Conservation (phyloP, 345 rosid genomes). For the Trapa incisa region DNA sequence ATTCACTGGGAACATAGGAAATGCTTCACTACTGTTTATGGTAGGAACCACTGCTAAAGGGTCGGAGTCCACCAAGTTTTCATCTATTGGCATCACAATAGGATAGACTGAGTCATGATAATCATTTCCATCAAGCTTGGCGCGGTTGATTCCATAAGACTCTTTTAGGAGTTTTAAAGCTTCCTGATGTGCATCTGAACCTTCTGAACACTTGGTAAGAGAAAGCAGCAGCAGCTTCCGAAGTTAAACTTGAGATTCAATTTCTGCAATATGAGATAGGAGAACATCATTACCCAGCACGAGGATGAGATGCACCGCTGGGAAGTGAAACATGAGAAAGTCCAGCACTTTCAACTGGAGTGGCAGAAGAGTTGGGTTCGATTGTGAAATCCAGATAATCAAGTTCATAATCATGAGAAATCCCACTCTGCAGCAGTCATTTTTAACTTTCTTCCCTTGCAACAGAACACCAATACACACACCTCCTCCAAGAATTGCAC, state of each 20-base stretch:
- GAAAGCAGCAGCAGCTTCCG: background rate
- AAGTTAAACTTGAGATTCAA: background rate
- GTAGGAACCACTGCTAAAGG: constrained; percentile 58
- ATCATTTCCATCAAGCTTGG: constrained; percentile 44
- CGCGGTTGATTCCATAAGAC: constrained; percentile 20
- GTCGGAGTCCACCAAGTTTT: constrained; percentile 41
- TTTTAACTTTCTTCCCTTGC: constrained; percentile 78
- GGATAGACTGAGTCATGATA: constrained; percentile 70
- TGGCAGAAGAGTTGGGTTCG: constrained; percentile 58
- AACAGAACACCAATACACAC: constrained; percentile 66
- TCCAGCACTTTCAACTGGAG: constrained; percentile 26
- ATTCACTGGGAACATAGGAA: constrained; percentile 45
- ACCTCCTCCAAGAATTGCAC: constrained; percentile 66
- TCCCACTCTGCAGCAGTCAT: constrained; percentile 79
- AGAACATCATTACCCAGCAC: constrained; percentile 32
- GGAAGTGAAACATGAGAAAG: constrained; percentile 29
- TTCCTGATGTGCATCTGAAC: constrained; percentile 15
- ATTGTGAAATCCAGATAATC: constrained; percentile 73
- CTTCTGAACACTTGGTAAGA: constrained; percentile 1
- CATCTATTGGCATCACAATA: constrained; percentile 22
- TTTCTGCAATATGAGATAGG: background rate
- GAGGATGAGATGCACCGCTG: constrained; percentile 34
- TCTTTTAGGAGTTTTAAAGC: constrained; percentile 14
- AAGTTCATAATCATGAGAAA: constrained; percentile 41
- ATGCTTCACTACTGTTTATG: constrained; percentile 38